Conservation (phyloP, 164 flowering plant species). For the Houttuynia cordata region DNA sequence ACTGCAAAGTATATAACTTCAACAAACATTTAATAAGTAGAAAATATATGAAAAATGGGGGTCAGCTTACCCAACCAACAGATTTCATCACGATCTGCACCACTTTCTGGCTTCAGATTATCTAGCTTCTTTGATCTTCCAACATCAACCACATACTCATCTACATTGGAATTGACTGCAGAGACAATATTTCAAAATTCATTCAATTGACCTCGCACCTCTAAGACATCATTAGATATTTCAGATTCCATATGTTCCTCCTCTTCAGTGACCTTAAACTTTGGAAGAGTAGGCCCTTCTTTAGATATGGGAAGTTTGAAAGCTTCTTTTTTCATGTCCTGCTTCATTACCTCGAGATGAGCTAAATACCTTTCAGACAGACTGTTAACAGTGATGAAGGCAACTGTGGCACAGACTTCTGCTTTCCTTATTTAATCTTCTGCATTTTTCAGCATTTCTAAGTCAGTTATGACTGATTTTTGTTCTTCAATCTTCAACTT, state of each 20-base stretch:
- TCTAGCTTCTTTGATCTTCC: constrained; percentile 13
- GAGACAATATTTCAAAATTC: constrained; percentile 54
- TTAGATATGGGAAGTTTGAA: constrained; percentile 25
- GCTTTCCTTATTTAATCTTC: constrained; percentile 28
- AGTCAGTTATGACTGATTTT: constrained; percentile 19
- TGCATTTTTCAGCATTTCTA: constrained; percentile 31
- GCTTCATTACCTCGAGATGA: constrained; percentile 19
- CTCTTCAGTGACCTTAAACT: constrained; percentile 28
- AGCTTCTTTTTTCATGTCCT: constrained; percentile 21
- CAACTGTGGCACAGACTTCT: constrained; percentile 57
- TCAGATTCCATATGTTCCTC: constrained; percentile 30
- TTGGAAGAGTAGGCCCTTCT: constrained; percentile 16
- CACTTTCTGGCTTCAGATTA: constrained; percentile 9
- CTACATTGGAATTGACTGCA: constrained; percentile 39
- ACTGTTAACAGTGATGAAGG: constrained; percentile 60
- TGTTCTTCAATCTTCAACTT: constrained; percentile 32
- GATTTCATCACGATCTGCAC: constrained; percentile 6
- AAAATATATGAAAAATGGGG: neutral
- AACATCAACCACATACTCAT: constrained; percentile 8
- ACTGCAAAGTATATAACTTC: neutral
- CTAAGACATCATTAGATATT: constrained; percentile 15
- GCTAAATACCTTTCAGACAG: constrained; percentile 36
- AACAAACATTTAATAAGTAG: no score
- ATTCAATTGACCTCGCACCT: constrained; percentile 35
- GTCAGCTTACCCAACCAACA: constrained; percentile 35